These are phyloP conservation scores for Cinnamomum micranthum DNA, from an alignment of 164 flowering plant genomes.

Conservation along the genomic window DNA sequence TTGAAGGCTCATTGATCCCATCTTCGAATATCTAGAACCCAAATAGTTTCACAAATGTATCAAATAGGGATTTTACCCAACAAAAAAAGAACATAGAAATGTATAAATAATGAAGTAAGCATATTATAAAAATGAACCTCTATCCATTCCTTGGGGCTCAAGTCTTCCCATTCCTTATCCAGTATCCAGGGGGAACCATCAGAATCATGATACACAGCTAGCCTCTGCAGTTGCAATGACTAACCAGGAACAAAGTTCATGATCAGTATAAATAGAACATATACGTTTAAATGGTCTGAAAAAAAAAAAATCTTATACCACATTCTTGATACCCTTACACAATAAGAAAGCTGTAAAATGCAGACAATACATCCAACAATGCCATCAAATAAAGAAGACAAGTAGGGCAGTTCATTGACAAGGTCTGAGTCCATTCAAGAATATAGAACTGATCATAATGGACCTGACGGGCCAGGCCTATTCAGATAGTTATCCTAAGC, in stretches of 20 bases:
- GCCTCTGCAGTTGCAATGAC: slow-evolving; percentile 97
- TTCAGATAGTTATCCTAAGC: no score
- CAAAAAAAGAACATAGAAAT: not conserved
- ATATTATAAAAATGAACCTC: slow-evolving; percentile 49
- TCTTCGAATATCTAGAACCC: slow-evolving; percentile 79
- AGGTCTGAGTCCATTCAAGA: no score
- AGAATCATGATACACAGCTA: slow-evolving; percentile 92
- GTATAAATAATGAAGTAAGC: not conserved
- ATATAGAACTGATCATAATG: no score
- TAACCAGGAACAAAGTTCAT: slow-evolving; percentile 21
- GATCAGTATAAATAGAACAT: slow-evolving; percentile 1
- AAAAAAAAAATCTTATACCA: not conserved
- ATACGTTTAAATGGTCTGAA: not conserved
- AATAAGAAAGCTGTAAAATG: not conserved
- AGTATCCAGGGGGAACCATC: slow-evolving; percentile 73
- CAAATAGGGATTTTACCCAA: no score
- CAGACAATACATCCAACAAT: not conserved
- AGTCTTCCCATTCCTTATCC: slow-evolving; percentile 85
- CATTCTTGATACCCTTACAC: no score
- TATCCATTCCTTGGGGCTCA: slow-evolving; percentile 84
- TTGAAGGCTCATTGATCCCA: slow-evolving; percentile 71
- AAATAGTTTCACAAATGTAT: no score
- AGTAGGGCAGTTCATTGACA: no score
- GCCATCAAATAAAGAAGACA: not conserved
- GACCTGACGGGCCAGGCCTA: no score